phyloP scores from a whole-genome alignment of 208 protist species.

The Trypanosoma cruzi region DNA sequence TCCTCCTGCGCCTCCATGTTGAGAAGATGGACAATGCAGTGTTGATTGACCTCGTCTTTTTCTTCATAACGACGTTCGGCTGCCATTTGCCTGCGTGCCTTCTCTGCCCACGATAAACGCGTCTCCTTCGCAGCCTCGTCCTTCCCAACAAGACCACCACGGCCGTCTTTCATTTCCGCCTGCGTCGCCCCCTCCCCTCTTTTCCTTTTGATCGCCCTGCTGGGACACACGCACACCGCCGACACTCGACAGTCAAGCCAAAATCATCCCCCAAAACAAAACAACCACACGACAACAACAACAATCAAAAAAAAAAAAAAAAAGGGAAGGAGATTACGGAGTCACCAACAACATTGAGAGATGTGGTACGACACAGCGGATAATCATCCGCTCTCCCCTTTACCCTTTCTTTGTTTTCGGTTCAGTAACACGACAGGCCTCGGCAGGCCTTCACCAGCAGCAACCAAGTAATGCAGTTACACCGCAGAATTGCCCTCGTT shows the following conservation, averaged over 20 bases:
- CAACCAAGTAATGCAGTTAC: no score
- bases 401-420: no score
- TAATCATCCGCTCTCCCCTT: no score
- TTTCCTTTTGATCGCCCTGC: neutral
- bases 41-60: neutral
- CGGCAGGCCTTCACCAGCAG: no score
- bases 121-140: neutral
- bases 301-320: conserved; percentile 10
- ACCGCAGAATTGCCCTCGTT: no score
- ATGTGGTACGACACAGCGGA: no score
- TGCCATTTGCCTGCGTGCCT: conserved; percentile 3
- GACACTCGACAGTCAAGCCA: no score
- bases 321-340: no score
- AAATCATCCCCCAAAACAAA: no score
- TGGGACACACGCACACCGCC: neutral
- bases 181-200: neutral
- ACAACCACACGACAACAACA: no score
- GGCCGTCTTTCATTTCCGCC: neutral
- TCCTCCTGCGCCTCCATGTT: neutral
- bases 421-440: no score
- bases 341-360: no score
- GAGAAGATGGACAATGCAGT: neutral
- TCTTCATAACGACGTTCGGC: neutral
- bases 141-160: neutral
- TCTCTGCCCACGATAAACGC: conserved; percentile 18